These are phyloP conservation scores for Neoboletus subvelutipes DNA, from an alignment of 768 basidiomycete species.

Conservation along the genomic window DNA sequence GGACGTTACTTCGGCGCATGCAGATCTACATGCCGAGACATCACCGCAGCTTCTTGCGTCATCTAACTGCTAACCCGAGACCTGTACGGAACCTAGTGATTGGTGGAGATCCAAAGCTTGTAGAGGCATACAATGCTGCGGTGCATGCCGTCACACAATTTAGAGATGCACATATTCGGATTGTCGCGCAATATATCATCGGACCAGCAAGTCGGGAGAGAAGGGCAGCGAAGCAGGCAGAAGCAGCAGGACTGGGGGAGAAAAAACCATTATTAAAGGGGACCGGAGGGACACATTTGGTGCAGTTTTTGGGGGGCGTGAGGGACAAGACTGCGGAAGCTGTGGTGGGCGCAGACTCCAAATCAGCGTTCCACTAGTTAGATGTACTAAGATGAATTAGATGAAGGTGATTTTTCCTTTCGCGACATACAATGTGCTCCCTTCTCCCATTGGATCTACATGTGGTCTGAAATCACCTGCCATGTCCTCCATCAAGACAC, in stretches of 20 bases:
- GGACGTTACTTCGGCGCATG: conserved; percentile 68
- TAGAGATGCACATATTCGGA: conserved; percentile 73
- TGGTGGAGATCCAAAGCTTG: conserved; percentile 31
- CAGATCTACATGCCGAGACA: conserved; percentile 80
- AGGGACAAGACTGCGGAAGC: conserved; percentile 64
- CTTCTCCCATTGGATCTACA: too few species aligned
- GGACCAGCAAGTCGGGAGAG: conserved; percentile 50
- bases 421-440: not conserved
- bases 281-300: conserved; percentile 77
- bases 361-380: too few species aligned
- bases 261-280: conserved; percentile 48
- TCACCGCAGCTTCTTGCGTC: conserved; percentile 74
- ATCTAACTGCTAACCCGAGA: conserved; percentile 59
- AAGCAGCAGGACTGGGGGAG: conserved; percentile 17
- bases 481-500: too few species aligned
- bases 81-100: conserved; percentile 58
- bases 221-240: not conserved
- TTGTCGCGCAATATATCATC: conserved; percentile 74
- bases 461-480: too few species aligned
- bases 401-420: not conserved
- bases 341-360: conserved; percentile 10
- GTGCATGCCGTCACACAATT: conserved; percentile 68
- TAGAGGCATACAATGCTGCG: conserved; percentile 62
- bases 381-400: not conserved
- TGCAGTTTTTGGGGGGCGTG: conserved; percentile 72